Evolutionary conservation across 75 land plant genomes (phyloP), one percentile per base, ranked within the genome.

Genomic region (Sequoia sempervirens): DNA sequence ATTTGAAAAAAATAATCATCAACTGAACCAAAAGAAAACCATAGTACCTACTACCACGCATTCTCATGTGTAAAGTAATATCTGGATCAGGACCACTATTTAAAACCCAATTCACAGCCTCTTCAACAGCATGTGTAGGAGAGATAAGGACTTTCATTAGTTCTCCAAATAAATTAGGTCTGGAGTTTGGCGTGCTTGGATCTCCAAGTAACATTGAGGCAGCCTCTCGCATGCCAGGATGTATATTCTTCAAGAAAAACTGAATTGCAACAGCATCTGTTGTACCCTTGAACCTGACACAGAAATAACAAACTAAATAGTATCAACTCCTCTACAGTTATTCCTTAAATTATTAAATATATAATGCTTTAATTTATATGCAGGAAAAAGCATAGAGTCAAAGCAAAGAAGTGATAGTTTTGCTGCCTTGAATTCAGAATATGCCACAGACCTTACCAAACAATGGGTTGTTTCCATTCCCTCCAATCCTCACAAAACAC

Each of bases 401-500:
- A 45, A 26, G 14, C 28, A 78, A 45, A 43, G 30, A 78, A 78
- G 28, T 10, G 18, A 45, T 45, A 13, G 30, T 38, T 78, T 13
- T 78, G 80, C 50, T 78, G 47, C n/a, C 80, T 45, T 78, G 46
- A 78, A 78, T 78, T 78, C 28, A 78, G 52, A 83, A 85, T 36
- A 53, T n/a, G 52, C 26, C 50, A 76, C 37, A 75, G 53, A 46
- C 34, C 83, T 89, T 90, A 94, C 97, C 99, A 97, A 66, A 97
- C 89, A 41, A 97, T 92, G 58, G 99, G 92, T 38, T 97, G 87
- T 66, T 87, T 73, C 94, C 93, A 95, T 41, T 81, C n/a, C 38
- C 82, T 94, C 99, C 99, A 97, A 79, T 97, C 91, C 53, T 93
- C 92, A 85, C 99, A 97, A 47, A 97, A 91, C 81, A 91, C 94